Evolutionary conservation across 2,329 filamentous ascomycete genomes (phyloP), one percentile per base, ranked within the genome.

Genomic region (Cladosporium sp.): DNA sequence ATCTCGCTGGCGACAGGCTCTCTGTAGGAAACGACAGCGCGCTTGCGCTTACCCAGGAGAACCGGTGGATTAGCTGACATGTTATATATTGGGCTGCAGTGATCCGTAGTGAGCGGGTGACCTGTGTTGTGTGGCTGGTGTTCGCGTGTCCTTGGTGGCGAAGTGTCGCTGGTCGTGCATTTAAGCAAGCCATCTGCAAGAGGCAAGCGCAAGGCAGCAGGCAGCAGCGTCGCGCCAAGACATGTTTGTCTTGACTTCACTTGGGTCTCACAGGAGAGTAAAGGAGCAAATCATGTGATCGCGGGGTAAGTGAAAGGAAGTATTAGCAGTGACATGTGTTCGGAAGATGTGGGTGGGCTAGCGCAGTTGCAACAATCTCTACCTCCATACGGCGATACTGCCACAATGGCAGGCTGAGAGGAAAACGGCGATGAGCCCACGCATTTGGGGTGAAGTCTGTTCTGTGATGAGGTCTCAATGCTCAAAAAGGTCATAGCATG

Each of bases 31-130:
- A 69, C 58, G 9, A 58, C 59, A 17, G 61, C 56, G 49, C 68
- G 61, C 65, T 69, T 69, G 54, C 68, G 68, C 61, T 67, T 69
- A 52, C 62, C 59, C 5, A 45, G 42, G 54, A 51, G 19, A 17
- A 42, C 34, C 19, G 22, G 44, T 20, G 44, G 9, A 20, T 24
- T 36, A 15, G 15, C 52, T 13, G 39, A 47, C 32, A 37, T 54
- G 28, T 35, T 54, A 47, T 20, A 37, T 54, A 19, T 35, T 54
- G 25, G 34, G 22, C 7, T 24, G 34, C 7, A 17, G 7, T 6
- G 13, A 32, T 22, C 17, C 6, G 28, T 37, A n/a, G 17, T 35
- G 24, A 48, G 4, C n/a, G 25, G 20, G 22, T 15, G 24, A 28
- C 20, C 20, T 45, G 24, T 15, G 5, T 28, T 8, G 42, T 15